Evolutionary conservation across 371 early-diverging fungal species (phyloP).

Genomic region (Mortierella polycephala): DNA sequence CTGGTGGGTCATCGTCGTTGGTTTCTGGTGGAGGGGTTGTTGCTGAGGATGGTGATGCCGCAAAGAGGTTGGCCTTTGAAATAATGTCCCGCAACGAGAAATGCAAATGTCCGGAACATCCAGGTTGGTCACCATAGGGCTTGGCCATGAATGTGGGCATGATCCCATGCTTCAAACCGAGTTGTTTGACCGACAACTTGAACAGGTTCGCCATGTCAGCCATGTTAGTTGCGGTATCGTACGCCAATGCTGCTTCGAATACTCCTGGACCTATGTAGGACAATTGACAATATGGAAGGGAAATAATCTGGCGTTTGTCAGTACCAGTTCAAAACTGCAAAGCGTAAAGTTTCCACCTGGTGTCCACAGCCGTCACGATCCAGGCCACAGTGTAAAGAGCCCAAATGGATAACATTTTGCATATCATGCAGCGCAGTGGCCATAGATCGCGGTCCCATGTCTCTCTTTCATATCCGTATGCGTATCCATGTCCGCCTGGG

Average conservation of each 20-base stretch:
- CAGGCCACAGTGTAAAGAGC: too few relatives aligned
- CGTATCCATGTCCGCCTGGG: too few relatives aligned
- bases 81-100: conserved; percentile 68
- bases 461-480: too few relatives aligned
- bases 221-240: conserved; percentile 70
- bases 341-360: too few relatives aligned
- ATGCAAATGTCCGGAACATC: conserved; percentile 89
- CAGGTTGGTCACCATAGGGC: conserved; percentile 77
- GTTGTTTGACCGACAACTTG: conserved; percentile 81
- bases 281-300: too few relatives aligned
- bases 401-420: too few relatives aligned
- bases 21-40: neutral
- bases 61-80: conserved; percentile 66
- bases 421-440: too few relatives aligned
- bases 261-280: conserved; percentile 77
- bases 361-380: too few relatives aligned
- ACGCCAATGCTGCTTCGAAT: conserved; percentile 83
- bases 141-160: conserved; percentile 91
- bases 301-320: too few relatives aligned
- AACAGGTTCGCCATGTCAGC: conserved; percentile 85
- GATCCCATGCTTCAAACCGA: conserved; percentile 74
- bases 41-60: conserved; percentile 22
- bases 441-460: too few relatives aligned
- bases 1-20: conserved; percentile 31
- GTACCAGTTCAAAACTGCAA: too few relatives aligned